A percentile compares a stretch with the other conserved stretches of the same genome.
Evolutionary conservation across 225 moss, liverwort and hornwort species (phyloP).

Genomic region (Sphagnum tenellum): DNA sequence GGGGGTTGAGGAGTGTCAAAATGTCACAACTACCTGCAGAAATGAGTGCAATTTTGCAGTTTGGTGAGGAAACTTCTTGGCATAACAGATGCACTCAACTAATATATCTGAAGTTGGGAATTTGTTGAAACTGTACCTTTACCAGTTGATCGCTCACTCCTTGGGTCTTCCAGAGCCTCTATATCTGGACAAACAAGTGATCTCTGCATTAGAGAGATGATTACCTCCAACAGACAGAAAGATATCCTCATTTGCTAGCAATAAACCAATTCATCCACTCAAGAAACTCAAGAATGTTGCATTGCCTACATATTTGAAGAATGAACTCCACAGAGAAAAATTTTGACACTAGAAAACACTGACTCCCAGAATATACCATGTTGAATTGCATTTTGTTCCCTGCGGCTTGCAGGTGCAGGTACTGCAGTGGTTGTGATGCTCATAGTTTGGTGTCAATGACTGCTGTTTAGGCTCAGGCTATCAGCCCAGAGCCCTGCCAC

Average conservation of each 20-base stretch:
- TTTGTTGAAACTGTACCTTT: slow-evolving; percentile 19
- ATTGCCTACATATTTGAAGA: neutral
- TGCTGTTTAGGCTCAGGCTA: slow-evolving; percentile 3
- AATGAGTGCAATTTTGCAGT: neutral
- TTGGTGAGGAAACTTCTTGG: neutral
- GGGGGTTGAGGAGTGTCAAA: neutral
- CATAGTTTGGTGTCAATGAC: slow-evolving; percentile 12
- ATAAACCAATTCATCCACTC: no score
- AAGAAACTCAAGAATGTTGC: neutral
- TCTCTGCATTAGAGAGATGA: neutral
- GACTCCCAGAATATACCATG: slow-evolving; percentile 5
- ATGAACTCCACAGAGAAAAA: neutral
- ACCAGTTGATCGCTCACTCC: slow-evolving; percentile 34
- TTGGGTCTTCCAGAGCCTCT: slow-evolving; percentile 18
- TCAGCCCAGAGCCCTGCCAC: slow-evolving; percentile 5
- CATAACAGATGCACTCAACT: slow-evolving; percentile 1
- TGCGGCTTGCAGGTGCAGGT: slow-evolving; percentile 13
- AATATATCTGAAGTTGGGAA: neutral
- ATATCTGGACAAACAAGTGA: slow-evolving; percentile 6
- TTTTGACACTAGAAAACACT: neutral
- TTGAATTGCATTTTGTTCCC: slow-evolving; percentile 4
- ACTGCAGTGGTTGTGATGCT: slow-evolving; percentile 5
- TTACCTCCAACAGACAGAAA: neutral
- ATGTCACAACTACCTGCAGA: neutral
- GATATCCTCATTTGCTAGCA: neutral